These are phyloP conservation scores for Hippophae rhamnoides DNA, from an alignment of 306 rosid species.

Conservation along the genomic window DNA sequence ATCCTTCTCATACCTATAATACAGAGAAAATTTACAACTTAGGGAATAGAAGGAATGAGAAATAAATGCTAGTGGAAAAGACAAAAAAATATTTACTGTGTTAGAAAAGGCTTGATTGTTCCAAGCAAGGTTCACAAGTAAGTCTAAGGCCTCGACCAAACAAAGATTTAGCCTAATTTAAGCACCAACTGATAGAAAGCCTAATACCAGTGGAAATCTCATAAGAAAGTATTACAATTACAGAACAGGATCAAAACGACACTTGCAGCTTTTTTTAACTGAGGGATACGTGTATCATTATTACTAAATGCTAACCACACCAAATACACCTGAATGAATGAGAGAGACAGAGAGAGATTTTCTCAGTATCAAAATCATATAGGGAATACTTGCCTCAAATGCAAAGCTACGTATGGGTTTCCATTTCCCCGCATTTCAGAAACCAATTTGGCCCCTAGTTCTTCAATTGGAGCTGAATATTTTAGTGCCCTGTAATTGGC, in stretches of 20 bases:
- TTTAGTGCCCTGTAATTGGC: conserved; percentile 81
- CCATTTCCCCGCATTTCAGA: conserved; percentile 74
- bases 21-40: conserved; percentile 7
- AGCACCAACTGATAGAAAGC: no score
- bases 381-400: conserved; percentile 59
- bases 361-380: neutral
- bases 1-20: conserved; percentile 84
- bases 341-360: neutral
- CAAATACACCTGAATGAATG: neutral
- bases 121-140: no score
- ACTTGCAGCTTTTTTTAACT: no score
- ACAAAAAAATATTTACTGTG: no score
- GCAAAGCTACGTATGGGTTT: conserved; percentile 76
- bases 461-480: conserved; percentile 79
- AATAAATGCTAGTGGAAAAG: neutral
- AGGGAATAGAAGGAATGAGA: conserved; percentile 6
- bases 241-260: no score
- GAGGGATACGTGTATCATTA: no score
- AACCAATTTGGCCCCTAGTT: conserved; percentile 58
- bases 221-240: no score
- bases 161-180: no score
- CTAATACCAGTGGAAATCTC: no score
- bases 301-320: no score
- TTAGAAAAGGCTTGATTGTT: no score
- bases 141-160: no score